A percentile compares a stretch with the other conserved stretches of the same genome.
phyloP scores from a whole-genome alignment of 2,329 filamentous ascomycete genomes.

The Aspergillus novoparasiticus region DNA sequence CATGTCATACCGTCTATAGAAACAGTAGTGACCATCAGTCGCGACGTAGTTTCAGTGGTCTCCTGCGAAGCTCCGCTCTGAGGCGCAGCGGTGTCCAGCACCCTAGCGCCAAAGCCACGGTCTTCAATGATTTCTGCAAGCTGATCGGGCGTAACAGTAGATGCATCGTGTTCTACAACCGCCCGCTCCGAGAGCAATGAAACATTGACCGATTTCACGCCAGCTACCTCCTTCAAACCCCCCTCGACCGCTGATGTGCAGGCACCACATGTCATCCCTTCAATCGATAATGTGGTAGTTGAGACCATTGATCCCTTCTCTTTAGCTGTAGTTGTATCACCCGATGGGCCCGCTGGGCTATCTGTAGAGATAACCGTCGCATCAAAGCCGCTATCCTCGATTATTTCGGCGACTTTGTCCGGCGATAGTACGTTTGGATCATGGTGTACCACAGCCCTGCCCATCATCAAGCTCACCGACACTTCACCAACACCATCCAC shows the following conservation, averaged over 20 bases:
- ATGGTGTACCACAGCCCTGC: conserved; percentile 91
- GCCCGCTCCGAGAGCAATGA: conserved; percentile 82
- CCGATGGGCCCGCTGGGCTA: conserved; percentile 58
- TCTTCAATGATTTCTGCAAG: conserved; percentile 64
- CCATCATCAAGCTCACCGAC: conserved; percentile 91
- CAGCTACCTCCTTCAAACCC: conserved; percentile 73
- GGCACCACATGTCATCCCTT: conserved; percentile 89
- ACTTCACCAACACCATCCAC: conserved; percentile 81
- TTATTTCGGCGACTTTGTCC: conserved; percentile 77
- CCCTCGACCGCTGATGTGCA: conserved; percentile 85
- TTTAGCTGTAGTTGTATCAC: conserved; percentile 36
- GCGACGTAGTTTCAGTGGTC: conserved; percentile 35
- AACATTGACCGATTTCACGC: conserved; percentile 76
- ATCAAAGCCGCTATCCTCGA: conserved; percentile 91
- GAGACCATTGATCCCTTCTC: conserved; percentile 43
- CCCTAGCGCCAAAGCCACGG: conserved; percentile 76
- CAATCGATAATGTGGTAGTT: conserved; percentile 76
- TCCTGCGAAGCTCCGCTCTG: conserved; percentile 33
- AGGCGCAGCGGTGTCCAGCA: conserved; percentile 69
- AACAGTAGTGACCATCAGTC: conserved; percentile 72
- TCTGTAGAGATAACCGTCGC: conserved; percentile 85
- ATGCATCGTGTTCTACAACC: conserved; percentile 77
- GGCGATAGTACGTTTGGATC: conserved; percentile 73
- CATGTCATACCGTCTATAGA: conserved; percentile 97
- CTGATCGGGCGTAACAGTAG: conserved; percentile 53